Evolutionary conservation across 192 early-diverging fungal species (phyloP), one percentile per base, ranked within the genome.

Genomic region (Coemansia sp.): DNA sequence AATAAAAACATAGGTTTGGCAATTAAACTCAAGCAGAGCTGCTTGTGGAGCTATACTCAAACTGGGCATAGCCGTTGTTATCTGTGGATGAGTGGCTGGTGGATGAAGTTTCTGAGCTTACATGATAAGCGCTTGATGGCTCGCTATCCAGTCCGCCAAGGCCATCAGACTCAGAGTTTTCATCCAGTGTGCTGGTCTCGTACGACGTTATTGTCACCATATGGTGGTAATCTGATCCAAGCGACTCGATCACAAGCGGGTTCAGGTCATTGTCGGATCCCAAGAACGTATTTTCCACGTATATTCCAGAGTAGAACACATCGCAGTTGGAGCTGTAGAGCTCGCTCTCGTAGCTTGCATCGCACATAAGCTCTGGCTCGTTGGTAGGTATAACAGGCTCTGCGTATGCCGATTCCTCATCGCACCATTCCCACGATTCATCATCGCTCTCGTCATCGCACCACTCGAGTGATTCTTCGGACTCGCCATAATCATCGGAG

Each of bases 241-340:
- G 6, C 18, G 35, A 26, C 5, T 35, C 35, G 4, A 59, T 5
- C 5, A 36, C 30, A 6, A 59, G 30, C 11, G 30, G n/a, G 24
- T 39, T 59, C 23, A 26, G 38, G 8, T 26, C 14, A 5, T 15
- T 10, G 18, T 59, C 35, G 0, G 57, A 59, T 2, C 10, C 20
- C 1, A 59, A 10, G n/a, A 26, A 59, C 0, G 30, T 14, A 16
- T 59, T 26, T 38, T 34, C 18, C 0, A 38, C 57, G n/a, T 59
- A 59, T 10, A 59, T 33, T 18, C 35, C 57, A n/a, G 57, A 59
- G 36, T 59, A 59, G 9, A n/a, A 59, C 57, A 59, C n/a, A 59
- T 59, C 57, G 34, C 9, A 11, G 16, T 34, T 6, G 8, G 51
- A 23, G 7, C 24, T 4, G 24, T 23, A 53, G 23, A 26, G 21